Evolutionary conservation across 2,329 filamentous ascomycete species (phyloP).

Genomic region (Stemphylium beticola): DNA sequence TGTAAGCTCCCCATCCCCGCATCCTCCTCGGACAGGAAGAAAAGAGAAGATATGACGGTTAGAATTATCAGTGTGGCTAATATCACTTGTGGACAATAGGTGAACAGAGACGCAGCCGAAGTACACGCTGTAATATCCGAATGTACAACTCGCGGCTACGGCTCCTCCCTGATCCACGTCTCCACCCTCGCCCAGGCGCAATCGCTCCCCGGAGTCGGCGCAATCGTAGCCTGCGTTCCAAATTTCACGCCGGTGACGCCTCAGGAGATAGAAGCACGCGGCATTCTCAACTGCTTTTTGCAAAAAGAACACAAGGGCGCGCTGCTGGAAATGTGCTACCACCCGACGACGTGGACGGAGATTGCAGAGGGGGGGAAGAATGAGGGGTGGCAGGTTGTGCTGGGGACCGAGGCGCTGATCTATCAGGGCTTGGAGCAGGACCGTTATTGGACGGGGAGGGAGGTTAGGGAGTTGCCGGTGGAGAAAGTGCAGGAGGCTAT

Average conservation of each 20-base stretch:
- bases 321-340: constrained; percentile 84
- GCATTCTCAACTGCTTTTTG: constrained; percentile 60
- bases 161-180: constrained; percentile 67
- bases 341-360: constrained; percentile 69
- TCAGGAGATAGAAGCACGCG: constrained; percentile 66
- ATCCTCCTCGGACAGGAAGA: too few relatives aligned
- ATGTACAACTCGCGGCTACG: constrained; percentile 65
- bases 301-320: constrained; percentile 65
- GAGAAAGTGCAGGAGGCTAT: constrained; percentile 64
- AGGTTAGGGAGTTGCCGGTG: constrained; percentile 65
- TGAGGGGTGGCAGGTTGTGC: constrained; percentile 73
- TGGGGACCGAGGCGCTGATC: constrained; percentile 78
- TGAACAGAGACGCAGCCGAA: constrained; percentile 74
- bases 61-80: neutral
- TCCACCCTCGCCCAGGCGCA: constrained; percentile 66
- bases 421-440: constrained; percentile 76
- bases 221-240: constrained; percentile 76
- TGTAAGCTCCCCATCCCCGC: constrained; percentile 44
- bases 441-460: constrained; percentile 67
- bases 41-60: too few relatives aligned
- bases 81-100: constrained; percentile 3
- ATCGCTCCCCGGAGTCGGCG: constrained; percentile 64
- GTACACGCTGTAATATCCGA: constrained; percentile 71
- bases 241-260: constrained; percentile 73
- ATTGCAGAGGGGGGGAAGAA: constrained; percentile 67